Evolutionary conservation across 495 filamentous ascomycete species (phyloP), one percentile per base, ranked within the genome.

Genomic region (Aspergillus taichungensis): DNA sequence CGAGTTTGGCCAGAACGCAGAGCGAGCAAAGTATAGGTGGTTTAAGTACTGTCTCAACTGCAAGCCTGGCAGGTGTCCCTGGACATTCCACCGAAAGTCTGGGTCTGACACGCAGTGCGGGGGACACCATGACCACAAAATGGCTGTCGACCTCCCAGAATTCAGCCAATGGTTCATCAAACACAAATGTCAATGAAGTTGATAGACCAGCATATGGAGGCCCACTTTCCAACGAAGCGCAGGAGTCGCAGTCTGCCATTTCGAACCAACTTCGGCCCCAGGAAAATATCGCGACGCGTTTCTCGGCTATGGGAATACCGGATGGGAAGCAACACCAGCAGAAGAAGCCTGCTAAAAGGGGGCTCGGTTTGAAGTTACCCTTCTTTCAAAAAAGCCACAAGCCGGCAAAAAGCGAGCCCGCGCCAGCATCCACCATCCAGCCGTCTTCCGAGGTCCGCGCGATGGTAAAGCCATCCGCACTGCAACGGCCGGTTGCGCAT

Each of bases 281-380:
- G 18, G 18, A 24, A 24, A 24, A 1, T 4, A 24, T 24, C 18
- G 18, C 18, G 1, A 24, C 18, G 4, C 18, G 18, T 24, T 24
- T 24, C 18, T 24, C 18, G 18, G 18, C 18, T 24, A 24, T 24
- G 18, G 18, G 18, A 24, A 2, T 24, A 24, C 18, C 18, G 40
- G 30, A 31, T 48, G 11, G 67, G 63, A 40, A 3, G 8, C 13
- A 33, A 13, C 13, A 33, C 9, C 37, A n/a, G 10, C 27, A 7
- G 8, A 51, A 42, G 7, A 10, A 24, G 8, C 13, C 48, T 29
- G 32, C 63, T 13, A 60, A 54, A 37, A 52, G 51, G 55, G 68
- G 37, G 42, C 78, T 30, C 68, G 75, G 44, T 13, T 34, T 56
- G n/a, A 85, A 81, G 53, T 94, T 88, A 88, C 89, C 87, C 54